Conservation (phyloP, 768 basidiomycete species). For the Dendrothele bispora region DNA sequence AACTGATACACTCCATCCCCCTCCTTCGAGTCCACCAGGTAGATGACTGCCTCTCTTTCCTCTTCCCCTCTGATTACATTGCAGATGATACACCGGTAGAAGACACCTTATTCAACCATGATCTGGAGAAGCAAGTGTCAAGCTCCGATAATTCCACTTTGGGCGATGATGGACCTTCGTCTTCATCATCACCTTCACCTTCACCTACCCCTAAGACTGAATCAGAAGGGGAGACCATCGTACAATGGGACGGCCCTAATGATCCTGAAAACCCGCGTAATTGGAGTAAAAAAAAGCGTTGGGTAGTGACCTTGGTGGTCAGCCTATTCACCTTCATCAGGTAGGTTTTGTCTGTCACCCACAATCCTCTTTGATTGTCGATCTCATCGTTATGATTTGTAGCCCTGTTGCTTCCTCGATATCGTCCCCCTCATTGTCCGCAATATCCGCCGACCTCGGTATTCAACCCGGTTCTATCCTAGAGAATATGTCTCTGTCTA, state of each 20-base stretch:
- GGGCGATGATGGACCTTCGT: no score
- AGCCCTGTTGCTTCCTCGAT: slow-evolving; percentile 46
- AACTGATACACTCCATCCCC: no score
- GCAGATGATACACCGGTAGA: no score
- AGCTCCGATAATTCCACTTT: no score
- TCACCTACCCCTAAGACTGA: no score
- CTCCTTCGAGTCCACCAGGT: no score
- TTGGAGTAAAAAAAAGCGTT: slow-evolving; percentile 46
- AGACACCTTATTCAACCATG: no score
- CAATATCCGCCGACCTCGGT: slow-evolving; percentile 4
- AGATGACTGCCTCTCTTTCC: no score
- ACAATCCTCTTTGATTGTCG: background rate
- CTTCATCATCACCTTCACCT: no score
- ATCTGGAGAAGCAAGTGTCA: no score
- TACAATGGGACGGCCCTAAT: slow-evolving; percentile 27
- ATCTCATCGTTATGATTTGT: background rate
- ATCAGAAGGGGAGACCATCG: slow-evolving; percentile 9
- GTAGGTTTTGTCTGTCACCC: slow-evolving; percentile 13
- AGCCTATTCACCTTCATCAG: slow-evolving; percentile 57
- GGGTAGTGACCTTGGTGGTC: slow-evolving; percentile 50
- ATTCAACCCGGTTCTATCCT: slow-evolving; percentile 31
- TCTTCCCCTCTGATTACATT: no score
- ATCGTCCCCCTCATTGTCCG: slow-evolving; percentile 41
- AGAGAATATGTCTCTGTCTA: slow-evolving; percentile 39
- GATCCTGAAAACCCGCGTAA: slow-evolving; percentile 34